A percentile compares a stretch with the other conserved stretches of the same genome.
phyloP scores from a whole-genome alignment of 140 eudicot genomes.

The Stevia rebaudiana region DNA sequence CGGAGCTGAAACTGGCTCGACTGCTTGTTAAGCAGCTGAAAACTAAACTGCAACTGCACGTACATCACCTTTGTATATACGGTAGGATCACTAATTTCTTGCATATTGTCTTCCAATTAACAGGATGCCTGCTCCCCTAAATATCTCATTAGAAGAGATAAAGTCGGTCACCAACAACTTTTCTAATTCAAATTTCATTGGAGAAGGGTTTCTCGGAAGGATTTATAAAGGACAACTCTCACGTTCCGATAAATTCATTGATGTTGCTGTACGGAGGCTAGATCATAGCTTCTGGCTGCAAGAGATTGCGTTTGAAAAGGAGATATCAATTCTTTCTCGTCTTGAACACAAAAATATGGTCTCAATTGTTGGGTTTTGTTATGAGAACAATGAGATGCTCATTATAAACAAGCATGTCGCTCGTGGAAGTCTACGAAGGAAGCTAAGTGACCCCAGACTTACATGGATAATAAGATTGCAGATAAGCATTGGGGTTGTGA shows the following conservation, averaged over 20 bases:
- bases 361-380: too few species aligned
- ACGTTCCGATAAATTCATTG: not conserved
- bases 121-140: not conserved
- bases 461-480: conserved; percentile 5
- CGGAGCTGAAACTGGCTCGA: too few species aligned
- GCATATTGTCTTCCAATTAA: too few species aligned
- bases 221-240: not conserved
- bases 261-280: not conserved
- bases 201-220: not conserved
- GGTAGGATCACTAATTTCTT: too few species aligned
- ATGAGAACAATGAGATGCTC: not conserved
- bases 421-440: not conserved
- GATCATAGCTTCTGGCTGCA: not conserved
- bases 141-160: not conserved
- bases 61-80: too few species aligned
- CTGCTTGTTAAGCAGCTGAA: too few species aligned
- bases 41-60: too few species aligned
- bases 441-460: not conserved
- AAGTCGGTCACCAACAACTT: not conserved
- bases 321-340: too few species aligned
- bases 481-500: conserved; percentile 1
- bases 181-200: not conserved
- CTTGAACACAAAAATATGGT: too few species aligned
- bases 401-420: not conserved
- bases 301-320: not conserved